phyloP scores from a whole-genome alignment of 1,284 basidiomycete genomes.

The Golubevia sp. region DNA sequence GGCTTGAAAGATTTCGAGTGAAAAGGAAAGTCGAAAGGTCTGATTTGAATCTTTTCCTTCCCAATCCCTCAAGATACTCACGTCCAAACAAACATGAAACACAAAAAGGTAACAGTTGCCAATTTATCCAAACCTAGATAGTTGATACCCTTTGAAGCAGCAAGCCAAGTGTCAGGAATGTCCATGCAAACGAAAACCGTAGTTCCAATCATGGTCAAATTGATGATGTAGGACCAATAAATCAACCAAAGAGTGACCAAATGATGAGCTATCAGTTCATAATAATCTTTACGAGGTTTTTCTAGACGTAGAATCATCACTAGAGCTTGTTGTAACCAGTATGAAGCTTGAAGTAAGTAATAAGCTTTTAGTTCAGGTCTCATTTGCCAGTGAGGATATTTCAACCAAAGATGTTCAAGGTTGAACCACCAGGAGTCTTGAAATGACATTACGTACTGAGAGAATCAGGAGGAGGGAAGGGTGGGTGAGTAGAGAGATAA shows the following conservation, averaged over 20 bases:
- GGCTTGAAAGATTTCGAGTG: neutral
- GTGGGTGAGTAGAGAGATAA: conserved; percentile 2
- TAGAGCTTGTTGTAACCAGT: conserved; percentile 93
- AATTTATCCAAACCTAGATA: conserved; percentile 46
- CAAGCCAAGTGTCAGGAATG: conserved; percentile 85
- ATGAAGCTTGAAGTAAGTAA: conserved; percentile 77
- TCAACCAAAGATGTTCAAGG: conserved; percentile 55
- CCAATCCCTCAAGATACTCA: conserved; percentile 10
- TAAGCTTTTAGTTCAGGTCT: conserved; percentile 82
- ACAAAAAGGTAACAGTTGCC: conserved; percentile 34
- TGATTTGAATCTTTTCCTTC: no score
- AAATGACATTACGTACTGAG: conserved; percentile 53
- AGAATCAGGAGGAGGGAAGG: neutral
- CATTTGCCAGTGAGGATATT: conserved; percentile 70
- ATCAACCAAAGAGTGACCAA: conserved; percentile 94
- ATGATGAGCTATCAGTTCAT: conserved; percentile 81
- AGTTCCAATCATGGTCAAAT: conserved; percentile 82
- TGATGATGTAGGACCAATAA: conserved; percentile 66
- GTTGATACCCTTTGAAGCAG: conserved; percentile 66
- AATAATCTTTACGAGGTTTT: conserved; percentile 90
- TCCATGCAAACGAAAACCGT: conserved; percentile 97
- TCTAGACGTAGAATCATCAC: conserved; percentile 83
- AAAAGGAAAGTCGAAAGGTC: neutral
- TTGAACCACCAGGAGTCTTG: conserved; percentile 61
- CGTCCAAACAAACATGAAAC: conserved; percentile 56